Evolutionary conservation across 2,329 filamentous ascomycete species (phyloP), one percentile per base, ranked within the genome.

Genomic region (Sporothrix pallida): DNA sequence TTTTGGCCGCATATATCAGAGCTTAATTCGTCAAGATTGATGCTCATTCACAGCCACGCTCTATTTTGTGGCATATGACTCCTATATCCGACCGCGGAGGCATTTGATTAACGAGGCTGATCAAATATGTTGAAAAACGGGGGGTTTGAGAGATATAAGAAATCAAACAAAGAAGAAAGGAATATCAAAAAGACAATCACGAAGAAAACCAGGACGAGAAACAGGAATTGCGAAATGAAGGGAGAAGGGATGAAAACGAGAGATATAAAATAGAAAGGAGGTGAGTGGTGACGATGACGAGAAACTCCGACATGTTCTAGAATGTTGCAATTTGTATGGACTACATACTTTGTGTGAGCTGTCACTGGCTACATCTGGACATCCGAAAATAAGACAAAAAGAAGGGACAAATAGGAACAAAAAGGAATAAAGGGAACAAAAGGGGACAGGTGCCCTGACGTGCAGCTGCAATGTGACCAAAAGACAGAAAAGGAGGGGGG

Each of bases 391-490:
- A 26, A 62, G 31, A 26, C 23, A 26, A 31, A 7, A 62, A 65
- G 20, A 42, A 65, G 26, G 26, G 58, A 62, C 26, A 17, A 62
- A 31, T 7, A 31, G 26, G 15, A 15, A 63, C 3, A 37, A 42
- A 37, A 6, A 56, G 63, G 48, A 37, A 68, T 50, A 17, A 37
- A 37, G n/a, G 26, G 8, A 8, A 63, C 3, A 50, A 52, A 37
- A 6, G 31, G 63, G 48, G 50, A 68, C 62, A 17, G 20, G 10
- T 46, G 62, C 62, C 42, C 31, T 73, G 72, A 73, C 72, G 72
- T 73, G 72, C 72, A 73, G 72, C 46, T 54, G 72, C 67, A 73
- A 60, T 73, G 72, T 56, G 65, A 73, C 72, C 50, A 58, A 56
- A 70, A 23, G 37, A 44, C 17, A 44, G 37, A 8, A 10, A 42